phyloP scores from a whole-genome alignment of 1,284 basidiomycete species.

The Nidula niveotomentosa region DNA sequence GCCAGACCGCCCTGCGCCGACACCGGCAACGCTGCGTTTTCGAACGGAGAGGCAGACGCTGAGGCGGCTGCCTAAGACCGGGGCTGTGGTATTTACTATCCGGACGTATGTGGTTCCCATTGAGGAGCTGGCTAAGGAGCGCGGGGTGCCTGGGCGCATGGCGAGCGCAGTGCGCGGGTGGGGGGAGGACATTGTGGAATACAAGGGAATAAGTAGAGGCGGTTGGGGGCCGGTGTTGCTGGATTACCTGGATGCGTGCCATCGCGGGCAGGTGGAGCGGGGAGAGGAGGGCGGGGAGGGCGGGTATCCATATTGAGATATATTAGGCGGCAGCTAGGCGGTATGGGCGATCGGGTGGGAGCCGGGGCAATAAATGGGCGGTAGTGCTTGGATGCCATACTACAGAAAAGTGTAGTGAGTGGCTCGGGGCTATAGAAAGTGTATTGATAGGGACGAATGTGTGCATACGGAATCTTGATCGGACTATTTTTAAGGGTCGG shows the following conservation, averaged over 20 bases:
- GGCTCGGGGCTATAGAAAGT: no score
- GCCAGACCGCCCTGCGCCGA: conserved; percentile 17
- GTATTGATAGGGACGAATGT: background rate
- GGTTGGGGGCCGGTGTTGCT: conserved; percentile 25
- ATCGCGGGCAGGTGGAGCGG: conserved; percentile 14
- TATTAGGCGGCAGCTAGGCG: background rate
- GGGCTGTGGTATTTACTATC: conserved; percentile 78
- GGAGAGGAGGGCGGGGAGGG: conserved; percentile 9
- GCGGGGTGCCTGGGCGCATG: conserved; percentile 65
- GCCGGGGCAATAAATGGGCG: background rate
- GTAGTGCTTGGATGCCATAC: no score
- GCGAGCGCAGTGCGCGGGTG: conserved; percentile 69
- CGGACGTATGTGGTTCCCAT: conserved; percentile 71
- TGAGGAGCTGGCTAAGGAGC: conserved; percentile 55
- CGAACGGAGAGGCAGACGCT: conserved; percentile 76
- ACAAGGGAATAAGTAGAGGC: conserved; percentile 54
- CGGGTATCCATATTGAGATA: conserved; percentile 10
- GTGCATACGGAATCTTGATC: no score
- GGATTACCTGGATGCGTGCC: conserved; percentile 25
- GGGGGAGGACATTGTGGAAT: conserved; percentile 63
- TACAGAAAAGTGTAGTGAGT: no score
- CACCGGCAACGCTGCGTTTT: conserved; percentile 53
- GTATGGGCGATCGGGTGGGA: no score
- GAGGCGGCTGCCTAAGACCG: conserved; percentile 62
- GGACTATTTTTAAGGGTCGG: no score